Conservation (phyloP, 192 early-diverging fungal species). For the Coemansia sp. region DNA sequence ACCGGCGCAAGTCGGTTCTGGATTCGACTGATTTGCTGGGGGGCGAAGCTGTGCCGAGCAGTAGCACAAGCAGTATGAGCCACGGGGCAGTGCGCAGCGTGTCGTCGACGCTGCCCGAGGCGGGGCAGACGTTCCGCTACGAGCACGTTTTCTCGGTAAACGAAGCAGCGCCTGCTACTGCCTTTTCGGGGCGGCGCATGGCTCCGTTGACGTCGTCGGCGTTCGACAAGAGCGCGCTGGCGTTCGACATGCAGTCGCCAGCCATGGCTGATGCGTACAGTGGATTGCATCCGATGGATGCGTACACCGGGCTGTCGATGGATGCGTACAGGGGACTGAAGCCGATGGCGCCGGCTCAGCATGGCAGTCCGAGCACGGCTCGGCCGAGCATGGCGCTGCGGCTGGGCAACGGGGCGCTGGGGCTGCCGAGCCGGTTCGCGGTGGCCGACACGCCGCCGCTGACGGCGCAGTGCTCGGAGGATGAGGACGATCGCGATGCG, state of each 20-base stretch:
- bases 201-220: slow-evolving; percentile 9
- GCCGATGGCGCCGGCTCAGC: slow-evolving; percentile 11
- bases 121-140: slow-evolving; percentile 25
- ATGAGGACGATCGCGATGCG: slow-evolving; percentile 36
- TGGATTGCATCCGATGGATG: slow-evolving; percentile 24
- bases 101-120: slow-evolving; percentile 20
- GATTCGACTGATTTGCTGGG: slow-evolving; percentile 21
- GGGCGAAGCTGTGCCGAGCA: slow-evolving; percentile 8
- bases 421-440: slow-evolving; percentile 14
- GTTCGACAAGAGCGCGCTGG: slow-evolving; percentile 24
- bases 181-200: slow-evolving; percentile 1
- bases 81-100: slow-evolving; percentile 24
- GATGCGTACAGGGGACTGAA: slow-evolving; percentile 10
- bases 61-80: slow-evolving; percentile 14
- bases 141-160: slow-evolving; percentile 46
- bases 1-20: slow-evolving; percentile 50
- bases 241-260: slow-evolving; percentile 14
- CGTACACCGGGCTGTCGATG: not conserved
- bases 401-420: slow-evolving; percentile 39
- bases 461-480: slow-evolving; percentile 43
- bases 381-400: slow-evolving; percentile 1
- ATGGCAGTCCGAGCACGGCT: not conserved
- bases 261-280: slow-evolving; percentile 1
- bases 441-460: slow-evolving; percentile 32
- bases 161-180: slow-evolving; percentile 15